These are phyloP conservation scores for Podospora conica DNA, from an alignment of 495 filamentous ascomycete genomes.

Conservation along the genomic window DNA sequence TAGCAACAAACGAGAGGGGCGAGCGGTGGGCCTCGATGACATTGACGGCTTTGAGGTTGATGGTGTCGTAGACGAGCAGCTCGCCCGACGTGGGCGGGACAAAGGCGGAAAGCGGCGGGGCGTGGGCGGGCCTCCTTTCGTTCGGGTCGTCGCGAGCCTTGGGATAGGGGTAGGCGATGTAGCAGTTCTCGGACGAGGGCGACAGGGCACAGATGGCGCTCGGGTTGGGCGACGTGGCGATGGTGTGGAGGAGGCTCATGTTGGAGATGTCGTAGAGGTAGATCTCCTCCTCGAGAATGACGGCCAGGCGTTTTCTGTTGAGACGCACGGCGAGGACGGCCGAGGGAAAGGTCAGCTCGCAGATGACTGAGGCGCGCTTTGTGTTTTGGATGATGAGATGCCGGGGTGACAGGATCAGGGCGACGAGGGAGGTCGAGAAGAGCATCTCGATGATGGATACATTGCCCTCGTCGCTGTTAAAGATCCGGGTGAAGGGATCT, in stretches of 20 bases:
- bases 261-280: slow-evolving; percentile 98
- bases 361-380: slow-evolving; percentile 94
- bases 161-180: slow-evolving; percentile 88
- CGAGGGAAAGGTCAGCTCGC: slow-evolving; percentile 95
- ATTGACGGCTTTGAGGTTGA: slow-evolving; percentile 83
- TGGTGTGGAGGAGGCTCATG: slow-evolving; percentile 87
- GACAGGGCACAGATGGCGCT: slow-evolving; percentile 86
- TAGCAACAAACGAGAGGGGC: slow-evolving; percentile 79
- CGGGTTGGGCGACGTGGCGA: slow-evolving; percentile 88
- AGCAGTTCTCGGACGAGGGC: slow-evolving; percentile 91
- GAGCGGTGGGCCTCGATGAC: slow-evolving; percentile 91
- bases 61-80: slow-evolving; percentile 83
- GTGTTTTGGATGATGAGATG: slow-evolving; percentile 94
- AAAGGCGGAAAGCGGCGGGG: slow-evolving; percentile 68
- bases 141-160: slow-evolving; percentile 55
- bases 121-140: slow-evolving; percentile 69
- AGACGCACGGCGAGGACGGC: slow-evolving; percentile 87
- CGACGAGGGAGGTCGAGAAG: slow-evolving; percentile 97
- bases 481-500: slow-evolving; percentile 89
- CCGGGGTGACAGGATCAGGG: slow-evolving; percentile 80
- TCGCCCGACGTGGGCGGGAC: slow-evolving; percentile 84
- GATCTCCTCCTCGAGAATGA: slow-evolving; percentile 89
- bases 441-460: slow-evolving; percentile 96
- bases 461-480: slow-evolving; percentile 86
- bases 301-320: slow-evolving; percentile 88